Evolutionary conservation across 2,329 filamentous ascomycete species (phyloP).

Genomic region (Penicillium polonicum): DNA sequence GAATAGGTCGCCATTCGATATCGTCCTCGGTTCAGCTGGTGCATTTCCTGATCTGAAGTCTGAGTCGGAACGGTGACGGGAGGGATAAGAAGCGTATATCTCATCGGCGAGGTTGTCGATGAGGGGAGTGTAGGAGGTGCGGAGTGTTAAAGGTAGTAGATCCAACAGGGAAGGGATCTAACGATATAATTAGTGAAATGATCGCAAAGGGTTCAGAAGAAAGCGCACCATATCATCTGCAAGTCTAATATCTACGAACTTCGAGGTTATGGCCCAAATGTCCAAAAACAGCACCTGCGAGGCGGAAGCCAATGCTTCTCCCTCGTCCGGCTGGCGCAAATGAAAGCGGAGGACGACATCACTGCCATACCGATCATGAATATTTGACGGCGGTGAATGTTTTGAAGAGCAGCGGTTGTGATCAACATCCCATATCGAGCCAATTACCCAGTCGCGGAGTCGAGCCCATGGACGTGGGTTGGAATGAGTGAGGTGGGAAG

Average conservation of each 20-base stretch:
- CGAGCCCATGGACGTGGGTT: conserved; percentile 38
- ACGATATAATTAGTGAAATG: background rate
- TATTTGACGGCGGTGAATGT: conserved; percentile 37
- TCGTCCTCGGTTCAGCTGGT: conserved; percentile 33
- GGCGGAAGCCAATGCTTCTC: conserved; percentile 69
- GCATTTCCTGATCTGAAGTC: conserved; percentile 31
- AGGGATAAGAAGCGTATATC: conserved; percentile 73
- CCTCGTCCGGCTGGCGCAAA: conserved; percentile 67
- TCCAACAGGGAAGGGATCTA: conserved; percentile 71
- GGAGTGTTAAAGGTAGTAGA: conserved; percentile 72
- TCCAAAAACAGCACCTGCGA: conserved; percentile 76
- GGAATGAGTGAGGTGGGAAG: conserved; percentile 30
- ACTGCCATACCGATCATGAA: conserved; percentile 62
- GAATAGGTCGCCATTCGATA: conserved; percentile 64
- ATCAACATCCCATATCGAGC: conserved; percentile 44
- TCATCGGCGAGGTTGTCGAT: conserved; percentile 77
- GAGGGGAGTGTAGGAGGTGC: conserved; percentile 68
- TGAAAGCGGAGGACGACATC: conserved; percentile 91
- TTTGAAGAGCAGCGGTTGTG: conserved; percentile 25
- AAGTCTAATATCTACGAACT: conserved; percentile 82
- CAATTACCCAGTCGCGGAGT: conserved; percentile 45
- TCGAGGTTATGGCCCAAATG: conserved; percentile 79
- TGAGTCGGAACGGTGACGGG: conserved; percentile 35
- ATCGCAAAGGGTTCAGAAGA: background rate
- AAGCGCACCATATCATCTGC: conserved; percentile 67